Evolutionary conservation across 768 basidiomycete genomes (phyloP), one percentile per base, ranked within the genome.

Genomic region (Russula sp.): DNA sequence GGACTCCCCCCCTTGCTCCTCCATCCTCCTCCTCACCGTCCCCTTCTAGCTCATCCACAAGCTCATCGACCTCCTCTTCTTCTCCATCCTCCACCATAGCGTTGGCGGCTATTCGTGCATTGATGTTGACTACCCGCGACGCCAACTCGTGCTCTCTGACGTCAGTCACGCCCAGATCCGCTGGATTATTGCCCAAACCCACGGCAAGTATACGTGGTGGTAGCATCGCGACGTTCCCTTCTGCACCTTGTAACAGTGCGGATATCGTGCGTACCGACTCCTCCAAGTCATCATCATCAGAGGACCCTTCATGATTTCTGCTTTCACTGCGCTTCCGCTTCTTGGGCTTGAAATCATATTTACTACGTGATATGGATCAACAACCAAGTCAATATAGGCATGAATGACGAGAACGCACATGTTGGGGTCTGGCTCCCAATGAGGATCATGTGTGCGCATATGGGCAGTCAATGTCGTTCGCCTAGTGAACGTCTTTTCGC

Each of bases 401-500:
- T 13, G 54, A 32, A 67, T 4, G 64, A 58, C 54, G 42, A 64
- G 49, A 50, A 79, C 87, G 68, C 73, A 91, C 90, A 89, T 79
- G 68, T 85, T 86, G 37, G 89, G 89, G 76, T 92, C 89, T 47
- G 90, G 88, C 68, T 87, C 87, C 89, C 89, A 93, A 66, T 78
- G 78, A 50, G 91, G 88, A 74, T 92, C 89, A 73, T 94, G 91
- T 32, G 87, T 89, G 62, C 86, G 83, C 90, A 94, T 92, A 74
- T 94, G 92, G 37, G 87, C 83, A 6, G 88, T 92, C 59, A 94
- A 74, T 27, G 91, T 92, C 59, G 91, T 91, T 62, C 90, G 81
- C 60, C 92, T 83, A 22, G 90, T 92, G 74, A 94, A 94, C 1
- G 89, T 90, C 79, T 93, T 93, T 69, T 89, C 87, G 74, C 89